Conservation (phyloP, 1,284 basidiomycete species). For the Ceratobasidium sp. region DNA sequence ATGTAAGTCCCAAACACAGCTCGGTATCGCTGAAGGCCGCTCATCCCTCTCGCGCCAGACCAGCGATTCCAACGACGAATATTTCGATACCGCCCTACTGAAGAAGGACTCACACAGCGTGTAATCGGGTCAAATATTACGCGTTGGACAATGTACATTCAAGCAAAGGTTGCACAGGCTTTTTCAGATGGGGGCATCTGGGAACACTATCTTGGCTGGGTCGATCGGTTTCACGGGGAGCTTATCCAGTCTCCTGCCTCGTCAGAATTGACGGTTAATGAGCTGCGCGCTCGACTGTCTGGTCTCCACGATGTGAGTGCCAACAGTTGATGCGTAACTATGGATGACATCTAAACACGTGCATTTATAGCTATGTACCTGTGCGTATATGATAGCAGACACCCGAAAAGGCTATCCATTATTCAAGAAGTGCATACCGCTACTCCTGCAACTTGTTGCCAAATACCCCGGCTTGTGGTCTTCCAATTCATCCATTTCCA, state of each 20-base stretch:
- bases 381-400: background rate
- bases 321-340: background rate
- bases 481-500: background rate
- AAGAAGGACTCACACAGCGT: background rate
- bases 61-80: too few relatives aligned
- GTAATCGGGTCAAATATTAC: background rate
- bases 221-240: background rate
- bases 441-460: conserved; percentile 14
- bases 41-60: too few relatives aligned
- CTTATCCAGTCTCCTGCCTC: background rate
- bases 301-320: background rate
- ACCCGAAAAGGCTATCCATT: conserved; percentile 15
- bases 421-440: background rate
- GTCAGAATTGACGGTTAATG: background rate
- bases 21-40: background rate
- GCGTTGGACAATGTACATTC: background rate
- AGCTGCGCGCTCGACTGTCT: background rate
- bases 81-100: too few relatives aligned
- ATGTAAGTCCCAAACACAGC: background rate
- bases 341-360: background rate
- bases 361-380: background rate
- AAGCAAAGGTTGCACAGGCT: background rate
- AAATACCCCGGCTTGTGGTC: conserved; percentile 1
- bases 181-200: background rate
- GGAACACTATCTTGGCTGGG: background rate